Evolutionary conservation across 2,329 filamentous ascomycete genomes (phyloP), one percentile per base, ranked within the genome.

Genomic region (Emericellopsis cladophorae): DNA sequence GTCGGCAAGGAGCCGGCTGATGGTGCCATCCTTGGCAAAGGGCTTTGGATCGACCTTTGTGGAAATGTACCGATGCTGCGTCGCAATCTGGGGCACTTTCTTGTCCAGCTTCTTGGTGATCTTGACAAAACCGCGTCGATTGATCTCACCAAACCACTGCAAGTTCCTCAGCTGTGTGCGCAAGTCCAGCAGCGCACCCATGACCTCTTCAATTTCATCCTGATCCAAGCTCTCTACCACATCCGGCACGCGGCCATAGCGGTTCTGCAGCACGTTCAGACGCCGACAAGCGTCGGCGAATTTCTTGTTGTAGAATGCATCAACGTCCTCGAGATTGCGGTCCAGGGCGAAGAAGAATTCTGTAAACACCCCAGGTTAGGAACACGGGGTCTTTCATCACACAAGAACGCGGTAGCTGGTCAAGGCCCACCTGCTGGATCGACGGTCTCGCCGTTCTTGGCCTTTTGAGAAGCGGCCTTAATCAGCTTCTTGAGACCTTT

Each of bases 21-120:
- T 66, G 39, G 65, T 67, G 23, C 59, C 66, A 47, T 76, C 90
- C 46, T 85, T 89, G 15, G 90, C 86, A 60, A 98, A 98, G 1
- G 85, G 77, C 48, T 81, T 81, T 2, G 85, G 81, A 49, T 95
- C 86, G 43, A 98, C 90, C 64, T 93, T 95, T 37, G 87, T 87
- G 33, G 84, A 79, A 44, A 98, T 72, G 55, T 96, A 98, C 43
- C 80, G 77, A 56, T 85, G 80, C 65, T 95, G 89, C 0, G 85
- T 81, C 39, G 80, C 74, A 4, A 79, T 76, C 36, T 76, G 73
- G 1, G 82, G 73, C 3, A 95, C 76, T 65, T 94, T 95, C 66
- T 98, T 98, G 64, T 98, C 92, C 36, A 95, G 68, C 64, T 98
- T 98, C 68, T 98, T 98, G 40, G 92, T 95, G 60, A 98, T 98